phyloP scores from a whole-genome alignment of 225 moss, liverwort and hornwort genomes.

The Physcomitrium patens region DNA sequence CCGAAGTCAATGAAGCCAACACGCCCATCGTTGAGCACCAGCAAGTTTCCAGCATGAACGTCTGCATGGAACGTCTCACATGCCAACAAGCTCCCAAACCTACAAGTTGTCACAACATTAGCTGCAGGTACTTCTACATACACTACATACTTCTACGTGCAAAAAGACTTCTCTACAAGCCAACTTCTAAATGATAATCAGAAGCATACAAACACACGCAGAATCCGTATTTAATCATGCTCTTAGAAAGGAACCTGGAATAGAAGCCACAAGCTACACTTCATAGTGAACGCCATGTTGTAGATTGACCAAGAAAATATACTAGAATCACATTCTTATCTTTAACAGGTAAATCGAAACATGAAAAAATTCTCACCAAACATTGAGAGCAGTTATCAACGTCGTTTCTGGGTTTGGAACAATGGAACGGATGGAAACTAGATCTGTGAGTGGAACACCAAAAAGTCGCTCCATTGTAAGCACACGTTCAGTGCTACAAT shows the following conservation, averaged over 20 bases:
- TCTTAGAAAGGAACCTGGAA: not conserved
- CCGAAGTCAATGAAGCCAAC: constrained; percentile 99
- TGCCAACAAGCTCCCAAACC: constrained; percentile 98
- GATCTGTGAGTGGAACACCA: constrained; percentile 90
- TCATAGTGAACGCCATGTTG: not conserved
- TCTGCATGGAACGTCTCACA: constrained; percentile 99
- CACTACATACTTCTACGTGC: not conserved
- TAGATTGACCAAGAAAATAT: not conserved
- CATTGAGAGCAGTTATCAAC: constrained; percentile 89
- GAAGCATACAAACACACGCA: not conserved
- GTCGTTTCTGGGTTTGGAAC: constrained; percentile 91
- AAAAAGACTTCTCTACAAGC: not conserved
- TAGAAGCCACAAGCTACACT: not conserved
- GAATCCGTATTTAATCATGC: not conserved
- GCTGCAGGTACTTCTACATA: not conserved
- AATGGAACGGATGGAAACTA: constrained; percentile 82
- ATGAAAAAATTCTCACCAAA: constrained; percentile 63
- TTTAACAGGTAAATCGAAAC: too few species aligned
- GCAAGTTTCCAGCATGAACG: constrained; percentile 94
- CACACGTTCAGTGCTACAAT: constrained; percentile 91
- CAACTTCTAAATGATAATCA: not conserved
- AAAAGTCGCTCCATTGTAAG: constrained; percentile 95
- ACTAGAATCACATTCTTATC: not conserved
- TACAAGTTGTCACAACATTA: constrained; percentile 37
- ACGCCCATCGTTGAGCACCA: constrained; percentile 90